phyloP scores from a whole-genome alignment of 108 stramenopile species.

The Pseudonitzschia multistriata region DNA sequence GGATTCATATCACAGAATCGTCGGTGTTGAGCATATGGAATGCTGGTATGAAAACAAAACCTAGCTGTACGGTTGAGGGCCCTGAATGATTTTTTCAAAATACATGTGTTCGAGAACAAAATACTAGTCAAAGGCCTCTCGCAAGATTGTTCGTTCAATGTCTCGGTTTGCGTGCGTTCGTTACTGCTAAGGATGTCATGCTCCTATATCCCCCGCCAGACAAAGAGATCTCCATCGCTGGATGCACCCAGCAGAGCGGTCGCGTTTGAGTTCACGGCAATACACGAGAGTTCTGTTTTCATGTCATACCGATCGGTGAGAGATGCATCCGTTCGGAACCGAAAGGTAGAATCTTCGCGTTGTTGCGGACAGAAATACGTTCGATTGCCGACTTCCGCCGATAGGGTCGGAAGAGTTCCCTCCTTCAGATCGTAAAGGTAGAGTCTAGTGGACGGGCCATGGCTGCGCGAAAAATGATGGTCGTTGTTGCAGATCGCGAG shows the following conservation, averaged over 20 bases:
- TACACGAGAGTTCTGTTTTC: conserved; percentile 25
- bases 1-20: too few relatives aligned
- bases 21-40: too few relatives aligned
- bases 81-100: too few relatives aligned
- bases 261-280: conserved; percentile 28
- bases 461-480: background rate
- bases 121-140: too few relatives aligned
- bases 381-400: background rate
- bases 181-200: too few relatives aligned
- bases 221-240: conserved; percentile 31
- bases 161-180: too few relatives aligned
- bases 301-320: conserved; percentile 32
- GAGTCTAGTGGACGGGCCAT: background rate
- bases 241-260: conserved; percentile 26
- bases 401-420: background rate
- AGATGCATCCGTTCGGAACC: conserved; percentile 1
- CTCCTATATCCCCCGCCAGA: conserved; percentile 25
- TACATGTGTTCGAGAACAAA: too few relatives aligned
- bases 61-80: too few relatives aligned
- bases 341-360: background rate
- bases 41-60: too few relatives aligned
- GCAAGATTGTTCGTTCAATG: too few relatives aligned
- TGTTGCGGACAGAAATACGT: background rate
- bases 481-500: background rate
- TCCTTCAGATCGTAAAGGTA: background rate